Conservation (phyloP, 495 filamentous ascomycete species). For the Talaromyces stipitatus region DNA sequence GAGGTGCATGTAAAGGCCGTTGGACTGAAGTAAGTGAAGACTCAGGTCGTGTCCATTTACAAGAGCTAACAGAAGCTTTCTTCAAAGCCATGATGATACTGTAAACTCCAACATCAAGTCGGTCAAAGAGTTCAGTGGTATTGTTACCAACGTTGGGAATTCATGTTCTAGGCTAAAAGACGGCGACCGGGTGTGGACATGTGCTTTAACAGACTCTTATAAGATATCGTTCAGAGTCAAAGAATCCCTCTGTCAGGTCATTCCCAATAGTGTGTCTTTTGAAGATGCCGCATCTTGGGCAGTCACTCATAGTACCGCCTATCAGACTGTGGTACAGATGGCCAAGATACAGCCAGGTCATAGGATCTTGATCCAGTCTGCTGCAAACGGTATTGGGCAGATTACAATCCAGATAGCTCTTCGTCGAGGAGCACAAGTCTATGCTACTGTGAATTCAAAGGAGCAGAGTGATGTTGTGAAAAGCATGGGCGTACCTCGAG, state of each 20-base stretch:
- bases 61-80: background rate
- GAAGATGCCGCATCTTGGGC: constrained; percentile 21
- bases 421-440: constrained; percentile 25
- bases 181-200: constrained; percentile 49
- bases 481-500: constrained; percentile 19
- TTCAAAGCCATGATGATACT: background rate
- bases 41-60: background rate
- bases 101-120: background rate
- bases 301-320: constrained; percentile 20
- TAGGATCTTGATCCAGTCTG: constrained; percentile 43
- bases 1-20: constrained; percentile 1
- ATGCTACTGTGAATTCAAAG: constrained; percentile 32
- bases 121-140: constrained; percentile 20
- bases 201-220: background rate
- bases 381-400: constrained; percentile 36
- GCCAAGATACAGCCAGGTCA: constrained; percentile 22
- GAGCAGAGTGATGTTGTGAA: constrained; percentile 31
- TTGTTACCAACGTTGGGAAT: constrained; percentile 44
- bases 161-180: constrained; percentile 37
- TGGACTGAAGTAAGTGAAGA: background rate
- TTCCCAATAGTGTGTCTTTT: constrained; percentile 17
- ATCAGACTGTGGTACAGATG: constrained; percentile 22
- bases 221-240: background rate
- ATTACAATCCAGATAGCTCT: constrained; percentile 36
- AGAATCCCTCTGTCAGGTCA: background rate